Evolutionary conservation across 371 early-diverging fungal species (phyloP).

Genomic region (Mucor saturninus): DNA sequence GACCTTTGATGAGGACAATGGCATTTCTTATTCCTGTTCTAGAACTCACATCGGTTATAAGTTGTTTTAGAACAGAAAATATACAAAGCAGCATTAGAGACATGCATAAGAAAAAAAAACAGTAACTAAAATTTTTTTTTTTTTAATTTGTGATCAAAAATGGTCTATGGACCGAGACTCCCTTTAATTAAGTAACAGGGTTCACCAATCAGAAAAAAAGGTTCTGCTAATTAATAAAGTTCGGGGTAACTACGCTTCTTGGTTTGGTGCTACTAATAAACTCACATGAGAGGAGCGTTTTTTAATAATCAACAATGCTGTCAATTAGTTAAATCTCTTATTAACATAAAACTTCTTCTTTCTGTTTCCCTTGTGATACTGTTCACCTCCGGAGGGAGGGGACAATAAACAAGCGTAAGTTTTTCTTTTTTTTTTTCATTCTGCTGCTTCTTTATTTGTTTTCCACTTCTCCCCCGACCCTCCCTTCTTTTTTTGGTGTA

Average conservation of each 20-base stretch:
- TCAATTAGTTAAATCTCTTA: not conserved
- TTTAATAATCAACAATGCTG: not conserved
- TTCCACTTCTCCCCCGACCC: not conserved
- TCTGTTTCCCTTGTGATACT: no score
- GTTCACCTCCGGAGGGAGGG: no score
- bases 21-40: no score
- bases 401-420: no score
- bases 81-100: no score
- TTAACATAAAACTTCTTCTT: not conserved
- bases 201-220: constrained; percentile 22
- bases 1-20: no score
- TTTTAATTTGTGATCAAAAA: not conserved
- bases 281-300: not conserved
- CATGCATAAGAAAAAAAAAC: no score
- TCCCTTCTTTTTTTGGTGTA: not conserved
- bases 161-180: not conserved
- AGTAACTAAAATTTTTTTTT: not conserved
- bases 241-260: not conserved
- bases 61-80: no score
- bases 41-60: no score
- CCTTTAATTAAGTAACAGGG: not conserved
- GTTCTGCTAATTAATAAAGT: not conserved
- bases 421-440: not conserved
- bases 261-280: no score
- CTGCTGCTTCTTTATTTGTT: not conserved